phyloP scores from a whole-genome alignment of 2,329 filamentous ascomycete species.

The Lomentospora prolificans region DNA sequence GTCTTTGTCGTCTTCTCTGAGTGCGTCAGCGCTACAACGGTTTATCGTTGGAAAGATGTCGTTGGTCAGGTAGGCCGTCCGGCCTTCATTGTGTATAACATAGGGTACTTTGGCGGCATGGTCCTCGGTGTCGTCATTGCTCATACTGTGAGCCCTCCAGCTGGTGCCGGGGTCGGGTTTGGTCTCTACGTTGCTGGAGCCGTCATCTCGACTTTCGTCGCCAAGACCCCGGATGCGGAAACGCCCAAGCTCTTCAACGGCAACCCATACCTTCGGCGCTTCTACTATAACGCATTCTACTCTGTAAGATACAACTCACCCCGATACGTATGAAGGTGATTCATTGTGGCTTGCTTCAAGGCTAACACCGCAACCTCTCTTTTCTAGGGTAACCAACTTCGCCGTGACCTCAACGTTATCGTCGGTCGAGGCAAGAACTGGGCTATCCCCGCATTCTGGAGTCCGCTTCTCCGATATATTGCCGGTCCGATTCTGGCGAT shows the following conservation, averaged over 20 bases:
- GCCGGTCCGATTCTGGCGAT: constrained; percentile 39
- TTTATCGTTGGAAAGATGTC: constrained; percentile 42
- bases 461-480: constrained; percentile 38
- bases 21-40: constrained; percentile 39
- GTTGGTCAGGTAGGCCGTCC: constrained; percentile 31
- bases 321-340: background rate
- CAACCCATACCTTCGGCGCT: constrained; percentile 25
- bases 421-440: constrained; percentile 45
- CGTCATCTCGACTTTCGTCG: constrained; percentile 27
- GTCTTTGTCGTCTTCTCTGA: constrained; percentile 45
- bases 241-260: constrained; percentile 32
- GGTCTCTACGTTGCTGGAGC: constrained; percentile 37
- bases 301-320: background rate
- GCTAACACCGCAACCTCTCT: background rate
- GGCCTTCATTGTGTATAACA: constrained; percentile 34
- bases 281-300: constrained; percentile 39
- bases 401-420: constrained; percentile 43
- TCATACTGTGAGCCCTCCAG: constrained; percentile 32
- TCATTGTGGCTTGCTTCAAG: no score
- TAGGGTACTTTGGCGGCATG: constrained; percentile 43
- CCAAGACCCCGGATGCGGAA: constrained; percentile 28
- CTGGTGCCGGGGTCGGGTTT: constrained; percentile 40
- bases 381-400: constrained; percentile 43
- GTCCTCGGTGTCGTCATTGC: constrained; percentile 39
- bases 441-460: constrained; percentile 42